Evolutionary conservation across 768 basidiomycete species (phyloP), one percentile per base, ranked within the genome.

Genomic region (Tubosaeta brunneosetosa): DNA sequence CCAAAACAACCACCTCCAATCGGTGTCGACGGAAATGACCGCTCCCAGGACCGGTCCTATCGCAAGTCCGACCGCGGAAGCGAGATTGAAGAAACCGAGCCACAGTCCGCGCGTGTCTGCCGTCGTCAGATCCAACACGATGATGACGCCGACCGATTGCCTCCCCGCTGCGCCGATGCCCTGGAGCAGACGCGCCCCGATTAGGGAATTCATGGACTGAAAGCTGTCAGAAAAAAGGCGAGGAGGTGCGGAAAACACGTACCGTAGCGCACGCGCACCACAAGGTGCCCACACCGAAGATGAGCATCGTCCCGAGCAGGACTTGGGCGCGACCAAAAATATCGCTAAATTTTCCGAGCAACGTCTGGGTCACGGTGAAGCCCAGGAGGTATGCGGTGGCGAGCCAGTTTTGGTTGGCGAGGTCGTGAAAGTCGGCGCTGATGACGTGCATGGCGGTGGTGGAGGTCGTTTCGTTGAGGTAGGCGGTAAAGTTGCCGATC

Each of bases 1-100:
- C 64, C 74, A 77, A 62, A 77, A 77, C 43, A 73, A 59, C 77
- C 77, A 78, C 55, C 77, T 62, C 77, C 77, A 78, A 7, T 67
- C 44, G 8, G 71, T 57, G 38, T 76, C 67, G 55, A 75, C 72
- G 4, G 76, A 71, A 46, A 79, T 67, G 34, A 74, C 60, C 19
- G 78, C 78, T 7, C 77, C 78, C 5, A 79, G 55, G 12, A 79
- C 67, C 3, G 77, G 78, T 1, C 78, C 77, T 36, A 76, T 61
- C 34, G 78, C 72, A 8, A 72, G 63, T n/a, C 77, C 75, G n/a
- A 73, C 49, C 26, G 75, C 70, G 22, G 76, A 70, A 1, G 71
- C 59, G 32, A 67, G 63, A 36, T 64, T 71, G 56, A 70, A 70
- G 57, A 68, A 71, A 3, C 69, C 69, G 12, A 71, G 55, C 71